Evolutionary conservation across 2,329 filamentous ascomycete species (phyloP).

Genomic region (Samsoniella hepiali): DNA sequence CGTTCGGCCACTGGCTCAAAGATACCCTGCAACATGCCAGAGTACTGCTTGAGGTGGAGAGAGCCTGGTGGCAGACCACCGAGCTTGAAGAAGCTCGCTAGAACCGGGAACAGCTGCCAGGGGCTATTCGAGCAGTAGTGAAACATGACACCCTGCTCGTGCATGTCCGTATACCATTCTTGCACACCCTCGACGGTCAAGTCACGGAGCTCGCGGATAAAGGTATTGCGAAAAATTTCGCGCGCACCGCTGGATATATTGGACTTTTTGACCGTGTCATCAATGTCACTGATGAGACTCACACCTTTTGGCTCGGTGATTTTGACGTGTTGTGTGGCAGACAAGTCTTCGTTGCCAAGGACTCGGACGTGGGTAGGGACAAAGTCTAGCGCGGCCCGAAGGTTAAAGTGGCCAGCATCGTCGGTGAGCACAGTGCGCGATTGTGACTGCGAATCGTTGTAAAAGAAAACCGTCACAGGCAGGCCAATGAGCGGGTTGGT

Average conservation of each 20-base stretch:
- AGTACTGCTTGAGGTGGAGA: slow-evolving; percentile 94
- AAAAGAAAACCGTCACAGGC: slow-evolving; percentile 91
- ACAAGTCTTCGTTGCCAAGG: slow-evolving; percentile 79
- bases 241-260: slow-evolving; percentile 83
- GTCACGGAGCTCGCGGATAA: slow-evolving; percentile 79
- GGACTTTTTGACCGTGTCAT: slow-evolving; percentile 95
- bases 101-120: slow-evolving; percentile 92
- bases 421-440: slow-evolving; percentile 84
- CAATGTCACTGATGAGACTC: slow-evolving; percentile 94
- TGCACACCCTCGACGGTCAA: slow-evolving; percentile 81
- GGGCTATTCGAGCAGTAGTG: slow-evolving; percentile 99
- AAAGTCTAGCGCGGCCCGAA: slow-evolving; percentile 81
- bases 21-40: slow-evolving; percentile 94
- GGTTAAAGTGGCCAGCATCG: slow-evolving; percentile 81
- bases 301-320: slow-evolving; percentile 77
- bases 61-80: slow-evolving; percentile 82
- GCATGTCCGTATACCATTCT: slow-evolving; percentile 82
- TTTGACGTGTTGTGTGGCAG: slow-evolving; percentile 72
- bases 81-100: slow-evolving; percentile 79
- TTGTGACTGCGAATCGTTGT: slow-evolving; percentile 77
- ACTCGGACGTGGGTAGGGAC: slow-evolving; percentile 86
- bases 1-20: slow-evolving; percentile 96
- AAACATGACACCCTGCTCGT: slow-evolving; percentile 76
- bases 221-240: slow-evolving; percentile 95
- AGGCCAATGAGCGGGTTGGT: slow-evolving; percentile 74